Evolutionary conservation across 306 rosid species (phyloP).

Genomic region (Prinsepia uniflora): DNA sequence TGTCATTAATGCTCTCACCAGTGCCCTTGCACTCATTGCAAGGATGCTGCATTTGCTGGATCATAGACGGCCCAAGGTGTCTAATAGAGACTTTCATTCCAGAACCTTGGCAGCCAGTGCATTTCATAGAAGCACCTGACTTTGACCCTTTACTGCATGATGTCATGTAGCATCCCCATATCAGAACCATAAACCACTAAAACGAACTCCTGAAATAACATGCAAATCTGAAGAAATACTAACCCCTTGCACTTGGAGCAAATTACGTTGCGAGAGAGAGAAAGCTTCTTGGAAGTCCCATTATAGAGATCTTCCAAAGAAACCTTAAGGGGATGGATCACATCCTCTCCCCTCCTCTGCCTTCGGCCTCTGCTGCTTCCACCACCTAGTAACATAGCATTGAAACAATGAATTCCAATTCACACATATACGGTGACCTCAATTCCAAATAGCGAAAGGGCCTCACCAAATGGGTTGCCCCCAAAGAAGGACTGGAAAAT

Average conservation of each 20-base stretch:
- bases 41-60: conserved; percentile 97
- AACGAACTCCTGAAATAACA: neutral
- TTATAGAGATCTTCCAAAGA: conserved; percentile 79
- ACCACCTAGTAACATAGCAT: conserved; percentile 38
- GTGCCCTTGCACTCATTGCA: conserved; percentile 96
- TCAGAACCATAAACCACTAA: neutral
- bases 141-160: conserved; percentile 81
- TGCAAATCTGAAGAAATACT: conserved; percentile 16
- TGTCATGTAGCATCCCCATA: neutral
- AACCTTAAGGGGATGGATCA: conserved; percentile 86
- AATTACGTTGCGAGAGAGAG: conserved; percentile 77
- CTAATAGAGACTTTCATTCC: conserved; percentile 94
- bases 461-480: conserved; percentile 69
- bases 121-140: conserved; percentile 85
- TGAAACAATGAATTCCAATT: neutral
- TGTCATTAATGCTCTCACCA: conserved; percentile 87
- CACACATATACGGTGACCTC: neutral
- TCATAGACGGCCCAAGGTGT: conserved; percentile 94
- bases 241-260: conserved; percentile 92
- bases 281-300: conserved; percentile 88
- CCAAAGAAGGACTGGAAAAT: conserved; percentile 92
- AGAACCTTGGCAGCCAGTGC: conserved; percentile 90
- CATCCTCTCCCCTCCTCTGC: conserved; percentile 97
- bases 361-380: conserved; percentile 88
- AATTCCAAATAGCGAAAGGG: neutral